Conservation (phyloP, 306 rosid species). For the Crotalaria pallida region DNA sequence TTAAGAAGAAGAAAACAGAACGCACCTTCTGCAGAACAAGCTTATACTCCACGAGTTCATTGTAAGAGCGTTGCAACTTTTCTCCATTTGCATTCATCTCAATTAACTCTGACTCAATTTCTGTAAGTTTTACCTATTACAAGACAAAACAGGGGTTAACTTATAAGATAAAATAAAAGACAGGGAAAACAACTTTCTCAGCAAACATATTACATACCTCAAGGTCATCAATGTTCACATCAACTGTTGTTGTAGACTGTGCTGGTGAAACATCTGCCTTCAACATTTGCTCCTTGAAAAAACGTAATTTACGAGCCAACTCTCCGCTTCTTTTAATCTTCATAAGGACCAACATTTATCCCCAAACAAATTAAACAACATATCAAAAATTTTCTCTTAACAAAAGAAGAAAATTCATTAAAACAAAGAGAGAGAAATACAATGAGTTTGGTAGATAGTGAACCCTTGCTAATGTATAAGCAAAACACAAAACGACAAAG, state of each 20-base stretch:
- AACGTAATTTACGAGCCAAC: slow-evolving; percentile 90
- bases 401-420: background rate
- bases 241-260: slow-evolving; percentile 32
- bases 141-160: slow-evolving; percentile 22
- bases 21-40: slow-evolving; percentile 84
- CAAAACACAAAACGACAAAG: background rate
- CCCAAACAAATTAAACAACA: slow-evolving; percentile 16
- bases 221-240: slow-evolving; percentile 62
- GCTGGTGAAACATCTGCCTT: slow-evolving; percentile 69
- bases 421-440: slow-evolving; percentile 2
- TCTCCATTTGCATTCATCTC: slow-evolving; percentile 92
- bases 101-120: slow-evolving; percentile 77
- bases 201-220: slow-evolving; percentile 51
- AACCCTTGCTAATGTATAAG: background rate
- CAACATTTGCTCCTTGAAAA: slow-evolving; percentile 86
- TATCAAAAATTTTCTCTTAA: background rate
- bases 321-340: slow-evolving; percentile 91
- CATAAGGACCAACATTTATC: slow-evolving; percentile 19
- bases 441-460: slow-evolving; percentile 4
- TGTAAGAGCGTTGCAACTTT: slow-evolving; percentile 83
- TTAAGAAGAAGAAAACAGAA: slow-evolving; percentile 24
- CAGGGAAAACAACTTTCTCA: background rate
- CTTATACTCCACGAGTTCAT: slow-evolving; percentile 85
- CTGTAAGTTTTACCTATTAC: slow-evolving; percentile 77
- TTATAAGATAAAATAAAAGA: background rate